Base-by-base conservation (phyloP, 257 asterid genomes). In the Solanum clarkiae region DNA sequence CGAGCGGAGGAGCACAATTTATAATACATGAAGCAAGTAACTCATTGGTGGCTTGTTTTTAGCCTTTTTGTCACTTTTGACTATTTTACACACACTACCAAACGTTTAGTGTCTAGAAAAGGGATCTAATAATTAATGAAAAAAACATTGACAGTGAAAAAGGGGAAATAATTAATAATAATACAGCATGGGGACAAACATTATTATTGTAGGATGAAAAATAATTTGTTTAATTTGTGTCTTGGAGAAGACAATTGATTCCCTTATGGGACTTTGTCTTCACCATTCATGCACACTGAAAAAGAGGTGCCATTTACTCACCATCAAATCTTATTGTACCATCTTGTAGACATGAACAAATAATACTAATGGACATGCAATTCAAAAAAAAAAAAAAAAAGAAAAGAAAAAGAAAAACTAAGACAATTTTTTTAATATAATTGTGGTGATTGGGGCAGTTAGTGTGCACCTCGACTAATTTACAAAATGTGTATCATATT, bases 201-300 rank as follows among this genome's bases (percentile, higher is more conserved):
- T 51, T 77, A 77, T 77, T 8, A 29, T 51, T 40, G n/a, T 77
- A 15, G 45, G 26, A 36, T 40, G 22, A 49, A 65, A 32, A 53
- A 62, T 55, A 5, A 51, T 77, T 40, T 5, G 68, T 60, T 60
- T n/a, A 10, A 69, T 69, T 69, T 9, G 47, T 42, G 57, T 42
- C 56, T 45, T 36, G 51, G 71, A 80, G 84, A 80, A 49, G 54
- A 85, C 81, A 85, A 69, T 80, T 77, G 45, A 77, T 77, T 77
- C 63, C 45, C 60, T 9, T 51, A 15, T 47, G 10, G 42, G 11
- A 36, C 42, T 55, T 54, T 42, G 62, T 8, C 26, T 24, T 26
- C 82, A 16, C 82, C 82, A 51, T 51, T 51, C 63, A 77, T 77
- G 49, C 55, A 86, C 88, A 72, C 84, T 49, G 84, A 86, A 82